Evolutionary conservation across 2,329 filamentous ascomycete genomes (phyloP).

Genomic region (Camptophora hylomeconis): DNA sequence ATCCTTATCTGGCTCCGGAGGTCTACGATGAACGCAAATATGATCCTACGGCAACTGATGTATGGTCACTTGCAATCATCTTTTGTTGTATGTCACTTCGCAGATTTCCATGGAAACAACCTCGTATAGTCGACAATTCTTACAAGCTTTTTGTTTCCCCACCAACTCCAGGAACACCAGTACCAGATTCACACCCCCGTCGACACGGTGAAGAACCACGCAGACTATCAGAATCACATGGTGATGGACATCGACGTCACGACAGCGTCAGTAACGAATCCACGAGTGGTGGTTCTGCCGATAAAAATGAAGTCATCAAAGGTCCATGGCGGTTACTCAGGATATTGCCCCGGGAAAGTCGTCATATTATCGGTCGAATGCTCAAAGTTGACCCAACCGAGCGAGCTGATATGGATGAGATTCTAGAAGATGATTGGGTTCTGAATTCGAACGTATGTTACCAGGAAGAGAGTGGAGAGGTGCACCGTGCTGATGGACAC

Average conservation of each 20-base stretch:
- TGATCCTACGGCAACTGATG: constrained; percentile 84
- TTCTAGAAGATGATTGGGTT: constrained; percentile 85
- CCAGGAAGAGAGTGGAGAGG: constrained; percentile 59
- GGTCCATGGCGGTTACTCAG: constrained; percentile 85
- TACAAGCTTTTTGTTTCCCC: constrained; percentile 84
- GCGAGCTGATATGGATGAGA: constrained; percentile 72
- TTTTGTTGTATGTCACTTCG: constrained; percentile 97
- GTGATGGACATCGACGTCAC: constrained; percentile 6
- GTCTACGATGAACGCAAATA: constrained; percentile 92
- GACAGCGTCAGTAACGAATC: constrained; percentile 11
- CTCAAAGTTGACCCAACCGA: constrained; percentile 74
- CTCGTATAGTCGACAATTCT: constrained; percentile 80
- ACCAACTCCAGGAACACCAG: constrained; percentile 56
- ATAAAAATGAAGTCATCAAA: constrained; percentile 68
- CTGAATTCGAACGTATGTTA: constrained; percentile 69
- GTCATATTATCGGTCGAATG: constrained; percentile 86
- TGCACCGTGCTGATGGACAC: constrained; percentile 64
- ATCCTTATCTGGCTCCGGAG: constrained; percentile 92
- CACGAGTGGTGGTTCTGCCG: constrained; percentile 18
- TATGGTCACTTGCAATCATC: constrained; percentile 97
- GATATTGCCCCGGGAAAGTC: constrained; percentile 74
- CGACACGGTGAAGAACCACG: constrained; percentile 15
- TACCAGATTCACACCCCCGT: constrained; percentile 27
- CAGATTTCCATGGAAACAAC: constrained; percentile 94
- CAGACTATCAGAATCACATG: constrained; percentile 4